Evolutionary conservation across 495 filamentous ascomycete genomes (phyloP), one percentile per base, ranked within the genome.

Genomic region (Margaritispora aquatica): DNA sequence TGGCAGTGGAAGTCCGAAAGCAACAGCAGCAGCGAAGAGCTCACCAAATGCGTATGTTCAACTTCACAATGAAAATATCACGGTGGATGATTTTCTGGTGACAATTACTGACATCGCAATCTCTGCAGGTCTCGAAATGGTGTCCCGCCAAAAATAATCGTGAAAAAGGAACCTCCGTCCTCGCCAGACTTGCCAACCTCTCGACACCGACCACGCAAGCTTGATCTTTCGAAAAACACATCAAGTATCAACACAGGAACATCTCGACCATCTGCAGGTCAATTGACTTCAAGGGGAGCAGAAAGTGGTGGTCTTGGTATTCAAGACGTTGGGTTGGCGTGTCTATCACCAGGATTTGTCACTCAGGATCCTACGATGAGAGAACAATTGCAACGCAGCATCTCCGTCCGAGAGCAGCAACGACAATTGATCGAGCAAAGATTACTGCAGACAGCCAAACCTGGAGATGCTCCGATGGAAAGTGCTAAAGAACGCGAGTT

Each of bases 291-390:
- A 26, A 61, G 65, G 60, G 61, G 62, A 27, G 84, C 87, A 51
- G 89, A 93, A 60, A 80, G 73, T 60, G 75, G 80, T 55, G 86
- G 86, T 10, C 74, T 93, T 17, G 87, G 73, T 20, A 93, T 97
- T 74, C 92, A 96, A 66, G 87, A 96, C 69, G 90, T 98, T 15
- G 94, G 94, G 46, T 80, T 97, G 58, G 92, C 93, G 22, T 98
- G 94, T 66, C 76, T 98, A 52, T 97, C 93, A 15, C 94, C 94
- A 0, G 94, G 94, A 24, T 97, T 98, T 69, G 85, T 92, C 51
- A 97, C 94, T 1, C 87, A 97, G 63, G 93, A 98, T 73, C 94
- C 94, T n/a, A 80, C 86, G 13, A 96, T 96, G 91, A 84, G 92
- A 64, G 90, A 97, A 71, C 93, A 97, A 68, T 73, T 98, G 59